Evolutionary conservation across 2,329 filamentous ascomycete genomes (phyloP), one percentile per base, ranked within the genome.

Genomic region (Juglanconis oblonga): DNA sequence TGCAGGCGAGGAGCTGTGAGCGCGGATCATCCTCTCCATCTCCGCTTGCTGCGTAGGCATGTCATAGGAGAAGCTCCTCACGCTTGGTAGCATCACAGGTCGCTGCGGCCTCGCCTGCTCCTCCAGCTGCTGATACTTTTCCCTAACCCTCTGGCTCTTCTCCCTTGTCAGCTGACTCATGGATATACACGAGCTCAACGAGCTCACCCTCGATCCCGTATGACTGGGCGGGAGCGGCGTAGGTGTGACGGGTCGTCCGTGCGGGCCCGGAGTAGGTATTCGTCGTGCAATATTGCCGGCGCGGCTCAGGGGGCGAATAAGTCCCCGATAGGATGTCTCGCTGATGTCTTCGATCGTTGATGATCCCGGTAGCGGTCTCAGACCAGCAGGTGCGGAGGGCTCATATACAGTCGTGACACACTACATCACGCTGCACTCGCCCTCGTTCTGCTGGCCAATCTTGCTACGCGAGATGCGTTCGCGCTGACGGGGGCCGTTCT

Each of bases 391-490:
- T 11, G 33, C 10, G 14, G 40, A 33, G 42, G 58, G 53, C 49
- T 50, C 53, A 31, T 33, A 35, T 33, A 53, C 55, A 55, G 36
- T 24, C 17, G 61, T 63, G 55, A 63, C 58, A 47, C 54, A 53
- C 59, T 62, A 96, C 92, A 96, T 96, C 54, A 96, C 80, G 57
- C 82, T 78, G 74, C 93, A 98, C 65, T 97, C 92, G 55, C 91
- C 92, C 66, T 97, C 92, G 69, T 94, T 91, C 72, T 94, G 89
- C 72, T 87, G 90, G 69, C 89, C 89, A 58, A 91, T 86, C 65
- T 92, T 90, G 66, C 88, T 94, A 59, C 94, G 84, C 8, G 90
- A 93, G 63, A 97, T 85, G 58, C 88, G 86, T 69, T 93, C 91
- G 57, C 91, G 84, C 57, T 87, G 86, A 70, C 90, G 91, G 63